These are phyloP conservation scores for Pseudopithomyces maydicus DNA, from an alignment of 2,329 filamentous ascomycete genomes.

Conservation along the genomic window DNA sequence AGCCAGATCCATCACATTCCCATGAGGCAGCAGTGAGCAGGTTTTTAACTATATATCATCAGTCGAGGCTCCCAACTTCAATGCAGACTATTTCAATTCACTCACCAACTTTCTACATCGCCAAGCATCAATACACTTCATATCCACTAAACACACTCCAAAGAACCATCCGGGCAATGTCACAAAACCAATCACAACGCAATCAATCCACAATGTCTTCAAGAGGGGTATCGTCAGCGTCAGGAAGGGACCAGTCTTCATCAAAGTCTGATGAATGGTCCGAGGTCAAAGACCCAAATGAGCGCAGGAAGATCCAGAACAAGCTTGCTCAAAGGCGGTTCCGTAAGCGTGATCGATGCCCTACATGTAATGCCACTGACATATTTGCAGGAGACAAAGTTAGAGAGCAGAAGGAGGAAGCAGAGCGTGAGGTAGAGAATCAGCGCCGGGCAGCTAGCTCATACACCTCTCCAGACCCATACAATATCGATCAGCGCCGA, in stretches of 20 bases:
- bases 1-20: conserved; percentile 20
- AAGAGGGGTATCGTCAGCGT: conserved; percentile 17
- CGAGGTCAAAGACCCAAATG: conserved; percentile 70
- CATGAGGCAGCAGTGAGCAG: conserved; percentile 22
- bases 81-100: conserved; percentile 11
- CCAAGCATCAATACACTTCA: not conserved
- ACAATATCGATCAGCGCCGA: conserved; percentile 59
- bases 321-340: conserved; percentile 77
- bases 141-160: not conserved
- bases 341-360: conserved; percentile 56
- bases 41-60: conserved; percentile 8
- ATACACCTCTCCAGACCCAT: conserved; percentile 65
- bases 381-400: conserved; percentile 66
- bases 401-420: conserved; percentile 69
- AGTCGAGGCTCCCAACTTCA: conserved; percentile 5
- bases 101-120: not conserved
- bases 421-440: conserved; percentile 68
- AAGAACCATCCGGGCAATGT: conserved; percentile 20
- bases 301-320: conserved; percentile 77
- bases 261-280: conserved; percentile 66
- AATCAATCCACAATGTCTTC: conserved; percentile 22
- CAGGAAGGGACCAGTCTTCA: conserved; percentile 23
- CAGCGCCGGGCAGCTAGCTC: conserved; percentile 66
- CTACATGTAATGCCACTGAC: conserved; percentile 8
- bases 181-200: conserved; percentile 22